phyloP scores from a whole-genome alignment of 2,329 filamentous ascomycete species.

The Fusarium sp. region DNA sequence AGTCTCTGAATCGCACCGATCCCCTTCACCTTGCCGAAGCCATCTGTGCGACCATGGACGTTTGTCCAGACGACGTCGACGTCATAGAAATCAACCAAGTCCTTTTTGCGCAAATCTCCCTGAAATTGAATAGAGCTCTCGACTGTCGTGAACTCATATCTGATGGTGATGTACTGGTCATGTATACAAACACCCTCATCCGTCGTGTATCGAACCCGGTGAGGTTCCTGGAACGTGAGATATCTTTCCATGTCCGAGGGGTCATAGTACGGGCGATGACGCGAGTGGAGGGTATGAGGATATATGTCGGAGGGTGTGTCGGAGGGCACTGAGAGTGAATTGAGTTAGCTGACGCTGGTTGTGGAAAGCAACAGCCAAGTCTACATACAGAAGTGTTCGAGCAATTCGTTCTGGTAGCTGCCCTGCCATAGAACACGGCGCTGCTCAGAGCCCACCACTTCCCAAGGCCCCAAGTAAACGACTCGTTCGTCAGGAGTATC shows the following conservation, averaged over 20 bases:
- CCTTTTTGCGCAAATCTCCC: constrained; percentile 57
- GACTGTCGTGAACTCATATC: constrained; percentile 61
- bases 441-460: constrained; percentile 57
- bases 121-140: constrained; percentile 60
- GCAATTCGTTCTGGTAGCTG: constrained; percentile 60
- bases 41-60: constrained; percentile 58
- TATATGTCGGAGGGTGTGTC: constrained; percentile 55
- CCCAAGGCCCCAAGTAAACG: constrained; percentile 64
- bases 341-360: constrained; percentile 10
- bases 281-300: constrained; percentile 60
- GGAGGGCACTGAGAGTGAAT: constrained; percentile 53
- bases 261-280: constrained; percentile 61
- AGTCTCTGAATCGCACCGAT: constrained; percentile 62
- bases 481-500: constrained; percentile 59
- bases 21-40: constrained; percentile 60
- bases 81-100: constrained; percentile 61
- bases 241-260: constrained; percentile 60
- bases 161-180: constrained; percentile 58
- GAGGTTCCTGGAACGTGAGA: constrained; percentile 58
- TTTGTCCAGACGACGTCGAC: constrained; percentile 64
- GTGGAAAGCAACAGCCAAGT: background rate
- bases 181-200: constrained; percentile 58
- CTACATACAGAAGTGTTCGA: constrained; percentile 61
- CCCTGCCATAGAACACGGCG: constrained; percentile 63
- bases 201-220: constrained; percentile 59